Evolutionary conservation across 495 filamentous ascomycete species (phyloP).

Genomic region (Xylaria curta): DNA sequence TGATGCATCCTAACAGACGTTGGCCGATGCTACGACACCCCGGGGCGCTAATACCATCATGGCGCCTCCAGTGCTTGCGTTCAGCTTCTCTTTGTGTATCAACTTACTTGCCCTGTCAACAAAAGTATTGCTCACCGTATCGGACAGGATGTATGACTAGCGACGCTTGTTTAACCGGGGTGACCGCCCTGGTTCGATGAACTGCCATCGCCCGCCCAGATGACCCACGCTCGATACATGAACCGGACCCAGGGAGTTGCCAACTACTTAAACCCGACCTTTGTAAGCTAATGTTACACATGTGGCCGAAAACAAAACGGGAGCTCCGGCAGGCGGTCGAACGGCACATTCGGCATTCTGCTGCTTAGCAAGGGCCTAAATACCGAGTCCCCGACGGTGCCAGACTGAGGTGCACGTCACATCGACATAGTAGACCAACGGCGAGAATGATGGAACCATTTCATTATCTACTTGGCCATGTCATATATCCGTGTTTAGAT

Average conservation of each 20-base stretch:
- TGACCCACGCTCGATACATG: slow-evolving; percentile 10
- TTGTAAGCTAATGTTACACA: neutral
- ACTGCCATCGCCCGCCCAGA: neutral
- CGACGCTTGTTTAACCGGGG: slow-evolving; percentile 9
- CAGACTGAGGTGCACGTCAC: neutral
- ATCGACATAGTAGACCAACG: neutral
- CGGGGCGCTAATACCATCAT: neutral
- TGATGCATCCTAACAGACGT: neutral
- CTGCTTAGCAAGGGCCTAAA: neutral
- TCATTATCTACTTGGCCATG: neutral
- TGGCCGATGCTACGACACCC: slow-evolving; percentile 15
- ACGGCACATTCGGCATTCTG: slow-evolving; percentile 9
- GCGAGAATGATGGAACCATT: neutral
- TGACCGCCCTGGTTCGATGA: neutral
- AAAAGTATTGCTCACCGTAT: neutral
- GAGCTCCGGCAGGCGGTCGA: slow-evolving; percentile 13
- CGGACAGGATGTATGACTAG: neutral
- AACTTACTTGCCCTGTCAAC: neutral
- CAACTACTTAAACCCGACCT: slow-evolving; percentile 4
- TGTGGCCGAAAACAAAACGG: slow-evolving; percentile 20
- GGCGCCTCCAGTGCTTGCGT: slow-evolving; percentile 1
- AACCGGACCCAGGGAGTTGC: neutral
- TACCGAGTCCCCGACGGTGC: neutral
- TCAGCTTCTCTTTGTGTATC: neutral
- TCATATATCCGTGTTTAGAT: neutral